These are phyloP conservation scores for Diaporthe sp. DNA, from an alignment of 2,329 filamentous ascomycete species.

Conservation along the genomic window DNA sequence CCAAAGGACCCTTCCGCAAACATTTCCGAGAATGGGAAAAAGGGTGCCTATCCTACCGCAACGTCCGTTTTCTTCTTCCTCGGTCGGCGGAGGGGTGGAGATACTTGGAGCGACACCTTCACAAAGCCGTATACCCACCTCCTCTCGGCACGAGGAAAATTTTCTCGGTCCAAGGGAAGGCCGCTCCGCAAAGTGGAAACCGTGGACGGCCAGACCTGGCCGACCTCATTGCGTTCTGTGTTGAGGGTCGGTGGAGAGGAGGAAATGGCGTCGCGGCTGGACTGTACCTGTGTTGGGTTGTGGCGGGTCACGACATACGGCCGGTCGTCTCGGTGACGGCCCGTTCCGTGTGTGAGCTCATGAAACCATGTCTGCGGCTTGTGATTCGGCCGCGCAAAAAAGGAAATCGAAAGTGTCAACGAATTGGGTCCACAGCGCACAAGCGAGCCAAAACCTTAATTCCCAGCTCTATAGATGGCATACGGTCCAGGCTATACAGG, in stretches of 20 bases:
- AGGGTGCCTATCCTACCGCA: background rate
- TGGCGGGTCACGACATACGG: constrained; percentile 10
- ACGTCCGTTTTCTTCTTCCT: background rate
- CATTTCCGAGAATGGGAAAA: background rate
- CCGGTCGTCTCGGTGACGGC: constrained; percentile 30
- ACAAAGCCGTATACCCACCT: background rate
- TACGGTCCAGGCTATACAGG: background rate
- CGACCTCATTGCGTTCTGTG: background rate
- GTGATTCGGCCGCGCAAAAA: constrained; percentile 3
- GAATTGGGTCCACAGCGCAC: constrained; percentile 5
- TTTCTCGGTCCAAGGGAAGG: background rate
- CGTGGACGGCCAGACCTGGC: background rate
- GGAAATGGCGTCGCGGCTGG: constrained; percentile 14
- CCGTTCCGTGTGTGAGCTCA: constrained; percentile 33
- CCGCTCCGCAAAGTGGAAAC: constrained; percentile 24
- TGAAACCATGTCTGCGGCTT: constrained; percentile 22
- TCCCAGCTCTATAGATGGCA: background rate
- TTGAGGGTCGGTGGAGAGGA: background rate
- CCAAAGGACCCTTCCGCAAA: background rate
- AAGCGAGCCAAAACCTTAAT: constrained; percentile 16
- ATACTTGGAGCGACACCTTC: background rate
- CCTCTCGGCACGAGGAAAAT: background rate
- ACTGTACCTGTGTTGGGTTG: background rate
- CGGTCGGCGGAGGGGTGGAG: background rate
- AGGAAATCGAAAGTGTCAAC: background rate